Percentiles rank a stretch among this genome's conserved stretches.
These are phyloP conservation scores for Priceomyces carsonii DNA, from an alignment of 805 yeast genomes.

Conservation along the genomic window DNA sequence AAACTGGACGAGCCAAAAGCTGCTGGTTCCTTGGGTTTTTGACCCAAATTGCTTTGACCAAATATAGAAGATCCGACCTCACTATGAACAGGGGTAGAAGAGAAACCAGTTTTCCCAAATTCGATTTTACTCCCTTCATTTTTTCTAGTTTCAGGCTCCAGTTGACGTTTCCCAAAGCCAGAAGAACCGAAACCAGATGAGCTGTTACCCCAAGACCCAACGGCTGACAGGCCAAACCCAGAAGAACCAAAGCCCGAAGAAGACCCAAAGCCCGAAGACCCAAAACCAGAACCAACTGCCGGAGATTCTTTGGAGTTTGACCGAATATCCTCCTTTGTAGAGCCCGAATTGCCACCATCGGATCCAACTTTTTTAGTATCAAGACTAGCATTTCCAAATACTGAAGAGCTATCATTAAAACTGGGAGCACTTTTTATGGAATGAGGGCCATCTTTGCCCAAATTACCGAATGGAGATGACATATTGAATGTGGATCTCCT, in stretches of 20 bases:
- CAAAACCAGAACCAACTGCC: slow-evolving; percentile 7
- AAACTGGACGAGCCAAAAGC: slow-evolving; percentile 2
- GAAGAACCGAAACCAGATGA: slow-evolving; percentile 15
- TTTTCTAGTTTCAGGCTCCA: too few species aligned
- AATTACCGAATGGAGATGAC: too few species aligned
- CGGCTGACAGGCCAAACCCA: slow-evolving; percentile 12
- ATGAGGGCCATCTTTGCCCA: too few species aligned
- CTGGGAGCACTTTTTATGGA: too few species aligned
- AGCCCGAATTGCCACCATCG: too few species aligned
- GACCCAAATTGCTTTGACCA: slow-evolving; percentile 6
- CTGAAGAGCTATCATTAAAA: too few species aligned
- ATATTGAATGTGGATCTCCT: too few species aligned
- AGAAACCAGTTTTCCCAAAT: slow-evolving; percentile 7
- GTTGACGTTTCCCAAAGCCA: slow-evolving; percentile 13
- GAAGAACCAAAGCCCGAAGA: slow-evolving; percentile 11
- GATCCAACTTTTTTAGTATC: too few species aligned
- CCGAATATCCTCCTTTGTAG: too few species aligned
- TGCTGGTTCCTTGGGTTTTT: not conserved
- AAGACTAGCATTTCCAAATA: too few species aligned
- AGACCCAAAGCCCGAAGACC: slow-evolving; percentile 6
- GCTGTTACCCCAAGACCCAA: slow-evolving; percentile 5
- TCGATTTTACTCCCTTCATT: slow-evolving; percentile 1
- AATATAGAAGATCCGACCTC: slow-evolving; percentile 1
- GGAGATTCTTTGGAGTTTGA: too few species aligned
- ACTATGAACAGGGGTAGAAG: not conserved